Evolutionary conservation across 1,284 basidiomycete species (phyloP), one percentile per base, ranked within the genome.

Genomic region (Irpex lacteus): DNA sequence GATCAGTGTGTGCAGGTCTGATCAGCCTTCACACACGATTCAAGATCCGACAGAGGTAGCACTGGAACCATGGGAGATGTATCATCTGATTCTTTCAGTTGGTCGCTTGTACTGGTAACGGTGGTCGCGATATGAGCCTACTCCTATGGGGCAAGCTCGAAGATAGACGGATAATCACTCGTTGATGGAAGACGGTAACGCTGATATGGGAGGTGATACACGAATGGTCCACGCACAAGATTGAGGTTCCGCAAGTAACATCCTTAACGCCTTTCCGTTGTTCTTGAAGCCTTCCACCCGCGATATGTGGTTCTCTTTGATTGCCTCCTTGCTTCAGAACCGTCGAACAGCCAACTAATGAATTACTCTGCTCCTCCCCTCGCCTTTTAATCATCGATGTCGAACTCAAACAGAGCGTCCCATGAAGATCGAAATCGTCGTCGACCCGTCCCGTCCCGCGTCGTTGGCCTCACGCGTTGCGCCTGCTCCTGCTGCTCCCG

Each of bases 361-460:
- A 81, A 77, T 52, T 47, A 26, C 59, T 49, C 32, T 60, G 9
- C 34, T 34, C n/a, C 52, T 55, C 26, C 66, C 63, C 67, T 61
- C 61, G 66, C 60, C 64, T 63, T 68, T 60, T 54, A 60, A 26
- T 37, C 55, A 55, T 36, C 61, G 9, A 34, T 36, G 19, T 56
- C 54, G 26, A 32, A 56, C 50, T 53, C 59, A 62, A 67, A 78
- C 81, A 98, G 95, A 96, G 85, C 93, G 94, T 72, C 93, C 96
- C 32, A 97, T 99, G 93, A 97, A 96, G 84, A 96, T 98, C 69
- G 97, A 98, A 83, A 95, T 98, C 67, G 89, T 98, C 56, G 86
- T 98, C 74, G 94, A 97, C 82, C 95, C 95, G 26, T 82, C 90
- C 61, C 85, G 86, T 61, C 84, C 88, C n/a, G 83, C 85, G 4